These are phyloP conservation scores for Penicillium steckii DNA, from an alignment of 495 filamentous ascomycete species.

Conservation along the genomic window DNA sequence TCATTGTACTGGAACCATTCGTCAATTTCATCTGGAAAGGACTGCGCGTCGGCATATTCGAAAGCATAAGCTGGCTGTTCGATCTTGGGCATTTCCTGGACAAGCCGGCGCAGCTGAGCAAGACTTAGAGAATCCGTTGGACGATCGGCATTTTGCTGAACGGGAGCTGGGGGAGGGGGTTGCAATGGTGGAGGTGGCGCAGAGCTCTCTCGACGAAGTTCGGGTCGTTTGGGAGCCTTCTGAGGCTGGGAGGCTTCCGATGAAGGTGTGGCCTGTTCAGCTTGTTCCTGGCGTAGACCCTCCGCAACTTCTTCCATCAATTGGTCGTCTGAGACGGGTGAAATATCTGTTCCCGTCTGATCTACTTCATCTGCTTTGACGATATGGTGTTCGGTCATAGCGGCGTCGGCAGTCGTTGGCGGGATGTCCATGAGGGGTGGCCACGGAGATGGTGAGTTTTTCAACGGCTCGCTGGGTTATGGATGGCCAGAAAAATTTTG, in stretches of 20 bases:
- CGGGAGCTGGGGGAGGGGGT: constrained; percentile 55
- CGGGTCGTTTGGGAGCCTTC: constrained; percentile 45
- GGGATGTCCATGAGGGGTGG: constrained; percentile 31
- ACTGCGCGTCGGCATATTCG: constrained; percentile 77
- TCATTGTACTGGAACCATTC: constrained; percentile 94
- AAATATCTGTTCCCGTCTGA: constrained; percentile 54
- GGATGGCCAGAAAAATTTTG: neutral
- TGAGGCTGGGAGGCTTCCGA: constrained; percentile 11
- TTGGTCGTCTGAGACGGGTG: constrained; percentile 47
- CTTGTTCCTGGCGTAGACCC: constrained; percentile 46
- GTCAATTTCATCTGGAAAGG: constrained; percentile 83
- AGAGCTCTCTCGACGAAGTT: constrained; percentile 53
- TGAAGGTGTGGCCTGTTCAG: constrained; percentile 15
- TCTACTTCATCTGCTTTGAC: constrained; percentile 57
- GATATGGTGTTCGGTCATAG: constrained; percentile 40
- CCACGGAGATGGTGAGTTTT: neutral
- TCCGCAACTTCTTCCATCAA: constrained; percentile 50
- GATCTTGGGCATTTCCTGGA: constrained; percentile 73
- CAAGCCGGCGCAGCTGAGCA: constrained; percentile 74
- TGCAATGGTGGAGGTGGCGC: constrained; percentile 59
- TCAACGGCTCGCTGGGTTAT: constrained; percentile 7
- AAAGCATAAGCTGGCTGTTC: constrained; percentile 92
- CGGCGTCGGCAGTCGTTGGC: constrained; percentile 18
- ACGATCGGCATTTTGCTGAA: constrained; percentile 42
- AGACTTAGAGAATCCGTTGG: constrained; percentile 78